Evolutionary conservation across 2,329 filamentous ascomycete genomes (phyloP), one percentile per base, ranked within the genome.

Genomic region (Microdochium nivale): DNA sequence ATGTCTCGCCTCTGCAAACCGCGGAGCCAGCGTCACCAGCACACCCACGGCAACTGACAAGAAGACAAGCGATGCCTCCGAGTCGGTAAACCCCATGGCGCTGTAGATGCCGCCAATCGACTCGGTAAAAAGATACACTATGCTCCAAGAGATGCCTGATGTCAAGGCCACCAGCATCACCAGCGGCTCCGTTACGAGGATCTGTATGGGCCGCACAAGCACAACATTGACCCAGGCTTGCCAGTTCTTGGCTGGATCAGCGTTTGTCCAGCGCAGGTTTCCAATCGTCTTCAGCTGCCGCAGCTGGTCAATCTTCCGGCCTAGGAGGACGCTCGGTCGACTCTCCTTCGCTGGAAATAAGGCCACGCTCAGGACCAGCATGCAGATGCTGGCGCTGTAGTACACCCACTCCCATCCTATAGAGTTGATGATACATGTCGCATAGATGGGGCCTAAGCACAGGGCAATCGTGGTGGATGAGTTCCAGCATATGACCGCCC

Each of bases 41-140:
- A 44, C 40, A 19, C 40, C 40, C 9, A 19, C 21, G 9, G 58
- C 64, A 19, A 73, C 64, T 1, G 70, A 64, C 11, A 74, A 55
- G 50, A 75, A 74, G 0, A 68, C 63, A 0, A 75, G 59, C 0
- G 67, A 71, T 0, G 71, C 58, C 3, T 68, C 57, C 1, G 64
- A 56, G 2, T 54, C 51, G 2, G 60, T 55, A 55, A 74, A 66
- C 3, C 65, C 63, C 49, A 70, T 57, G 3, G 62, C 60, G 27
- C 62, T 51, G 56, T 73, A 77, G 3, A 76, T 65, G 0, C 64
- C 56, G 1, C 64, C 61, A 0, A 76, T 56, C 0, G 70, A 66
- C 61, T 76, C 72, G 0, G 73, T 70, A 55, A 76, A 74, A 3
- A 76, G 67, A 54, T 77, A 78, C 25, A 77, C 69, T n/a, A 77